Conservation (phyloP, 1,139 yeast genomes). For the Candida sanyaensis region DNA sequence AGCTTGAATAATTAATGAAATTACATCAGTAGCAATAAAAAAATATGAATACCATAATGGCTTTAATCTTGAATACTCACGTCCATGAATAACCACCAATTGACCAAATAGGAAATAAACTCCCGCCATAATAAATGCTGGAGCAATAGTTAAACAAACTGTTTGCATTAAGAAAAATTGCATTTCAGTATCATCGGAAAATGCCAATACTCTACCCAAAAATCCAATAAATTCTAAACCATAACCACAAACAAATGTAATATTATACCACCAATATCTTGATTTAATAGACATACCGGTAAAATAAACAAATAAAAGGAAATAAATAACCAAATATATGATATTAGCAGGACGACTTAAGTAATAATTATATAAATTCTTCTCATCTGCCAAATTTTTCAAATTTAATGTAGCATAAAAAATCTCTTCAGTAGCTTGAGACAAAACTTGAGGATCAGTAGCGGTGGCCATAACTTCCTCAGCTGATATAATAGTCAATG, state of each 20-base stretch:
- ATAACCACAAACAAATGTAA: constrained; percentile 60
- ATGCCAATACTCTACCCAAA: constrained; percentile 54
- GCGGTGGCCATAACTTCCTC: constrained; percentile 41
- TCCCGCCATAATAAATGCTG: constrained; percentile 90
- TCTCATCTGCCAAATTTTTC: constrained; percentile 21
- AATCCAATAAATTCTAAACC: constrained; percentile 73
- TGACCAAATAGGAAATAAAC: constrained; percentile 78
- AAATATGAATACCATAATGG: constrained; percentile 79
- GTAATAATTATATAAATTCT: constrained; percentile 32
- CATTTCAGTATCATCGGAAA: constrained; percentile 39
- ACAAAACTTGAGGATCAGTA: constrained; percentile 26
- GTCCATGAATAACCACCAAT: constrained; percentile 68
- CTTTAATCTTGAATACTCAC: constrained; percentile 56
- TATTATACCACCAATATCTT: constrained; percentile 75
- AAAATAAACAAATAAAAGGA: constrained; percentile 21
- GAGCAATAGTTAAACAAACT: constrained; percentile 74
- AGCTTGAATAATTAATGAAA: constrained; percentile 76
- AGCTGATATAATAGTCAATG: constrained; percentile 32
- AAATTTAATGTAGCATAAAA: constrained; percentile 33
- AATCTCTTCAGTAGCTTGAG: constrained; percentile 33
- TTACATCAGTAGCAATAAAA: constrained; percentile 65
- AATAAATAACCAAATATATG: constrained; percentile 24
- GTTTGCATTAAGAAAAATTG: constrained; percentile 64
- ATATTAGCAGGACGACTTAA: constrained; percentile 26
- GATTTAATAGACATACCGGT: constrained; percentile 32